Base-by-base conservation (phyloP, 169 alveolate species). In the Eimeria necatrix region DNA sequence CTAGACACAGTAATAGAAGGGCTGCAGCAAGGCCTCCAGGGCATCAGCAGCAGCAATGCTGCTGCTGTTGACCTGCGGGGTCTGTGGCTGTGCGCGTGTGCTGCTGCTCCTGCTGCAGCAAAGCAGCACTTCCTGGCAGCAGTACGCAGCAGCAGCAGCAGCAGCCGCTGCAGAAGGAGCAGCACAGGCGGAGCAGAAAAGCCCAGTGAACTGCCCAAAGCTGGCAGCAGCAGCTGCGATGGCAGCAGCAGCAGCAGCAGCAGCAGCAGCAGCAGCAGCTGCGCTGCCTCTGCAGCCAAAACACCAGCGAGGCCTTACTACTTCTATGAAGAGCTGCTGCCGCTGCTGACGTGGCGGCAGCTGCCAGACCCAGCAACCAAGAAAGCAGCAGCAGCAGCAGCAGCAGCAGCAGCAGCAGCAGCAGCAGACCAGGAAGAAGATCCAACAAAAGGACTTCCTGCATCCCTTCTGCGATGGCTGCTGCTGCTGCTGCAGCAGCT, bases 401-500 rank as follows among this genome's bases (percentile, higher is more conserved):
- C 81, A 71, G 73, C 73, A 61, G 73, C 73, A 61, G 73, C 41
- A 68, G 48, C 49, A 22, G 48, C 41, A n/a, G 49, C 78, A 68
- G 78, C 48, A n/a, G 78, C 48, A n/a, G 48, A 6, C n/a, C 51
- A 18, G 7, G 48, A 41, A 68, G 48, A 41, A 68, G 3, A 41
- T 24, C 18, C 73, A 61, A 14, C 73, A 61, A 24, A 20, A 12
- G 73, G 68, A 80, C 71, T 80, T 9, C 70, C 89, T 80, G 49
- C 3, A 80, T 3, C 26, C 7, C 7, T 80, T 64, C 60, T 80
- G 68, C 64, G 70, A 20, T 80, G 89, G 89, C 10, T 80, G 51
- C 89, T 80, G 48, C 89, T 24, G 68, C 89, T 80, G 89, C 89
- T 80, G 71, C 89, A 80, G 89, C 89, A 80, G 89, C 89, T 80